Evolutionary conservation across 2,329 filamentous ascomycete genomes (phyloP).

Genomic region (Aspergillus piperis): DNA sequence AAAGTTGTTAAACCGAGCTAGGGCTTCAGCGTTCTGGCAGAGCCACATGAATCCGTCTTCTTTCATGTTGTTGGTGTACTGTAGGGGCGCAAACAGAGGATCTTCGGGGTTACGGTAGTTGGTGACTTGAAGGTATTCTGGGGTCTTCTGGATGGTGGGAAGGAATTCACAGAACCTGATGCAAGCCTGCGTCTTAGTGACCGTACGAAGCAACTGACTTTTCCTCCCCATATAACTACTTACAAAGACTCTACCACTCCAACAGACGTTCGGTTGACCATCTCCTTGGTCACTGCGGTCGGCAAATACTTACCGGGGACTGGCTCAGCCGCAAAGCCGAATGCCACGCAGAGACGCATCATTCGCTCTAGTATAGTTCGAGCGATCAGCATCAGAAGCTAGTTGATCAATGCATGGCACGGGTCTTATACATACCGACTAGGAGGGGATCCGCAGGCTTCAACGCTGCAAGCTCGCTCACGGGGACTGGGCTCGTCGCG

Average conservation of each 20-base stretch:
- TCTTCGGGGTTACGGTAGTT: slow-evolving; percentile 15
- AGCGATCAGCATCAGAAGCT: not conserved
- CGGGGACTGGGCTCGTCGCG: slow-evolving; percentile 15
- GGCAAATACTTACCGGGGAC: slow-evolving; percentile 18
- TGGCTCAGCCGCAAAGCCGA: slow-evolving; percentile 20
- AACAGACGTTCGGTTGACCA: slow-evolving; percentile 20
- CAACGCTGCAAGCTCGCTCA: slow-evolving; percentile 19
- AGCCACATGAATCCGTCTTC: slow-evolving; percentile 14
- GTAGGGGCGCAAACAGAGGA: slow-evolving; percentile 14
- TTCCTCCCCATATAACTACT: not conserved
- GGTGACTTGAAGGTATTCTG: slow-evolving; percentile 20
- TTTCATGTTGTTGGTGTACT: slow-evolving; percentile 13
- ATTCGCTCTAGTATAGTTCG: slow-evolving; percentile 21
- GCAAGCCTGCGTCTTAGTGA: not conserved
- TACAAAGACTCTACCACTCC: slow-evolving; percentile 24
- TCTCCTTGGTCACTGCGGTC: slow-evolving; percentile 20
- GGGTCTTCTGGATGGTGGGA: slow-evolving; percentile 22
- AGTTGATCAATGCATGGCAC: no score
- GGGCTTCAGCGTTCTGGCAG: not conserved
- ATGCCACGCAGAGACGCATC: slow-evolving; percentile 23
- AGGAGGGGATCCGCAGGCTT: slow-evolving; percentile 27
- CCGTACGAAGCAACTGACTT: no score
- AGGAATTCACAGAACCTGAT: slow-evolving; percentile 24
- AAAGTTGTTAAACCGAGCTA: slow-evolving; percentile 10
- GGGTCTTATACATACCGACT: slow-evolving; percentile 19